Conservation (phyloP, 768 basidiomycete species). For the Boletus subcaerulescens region DNA sequence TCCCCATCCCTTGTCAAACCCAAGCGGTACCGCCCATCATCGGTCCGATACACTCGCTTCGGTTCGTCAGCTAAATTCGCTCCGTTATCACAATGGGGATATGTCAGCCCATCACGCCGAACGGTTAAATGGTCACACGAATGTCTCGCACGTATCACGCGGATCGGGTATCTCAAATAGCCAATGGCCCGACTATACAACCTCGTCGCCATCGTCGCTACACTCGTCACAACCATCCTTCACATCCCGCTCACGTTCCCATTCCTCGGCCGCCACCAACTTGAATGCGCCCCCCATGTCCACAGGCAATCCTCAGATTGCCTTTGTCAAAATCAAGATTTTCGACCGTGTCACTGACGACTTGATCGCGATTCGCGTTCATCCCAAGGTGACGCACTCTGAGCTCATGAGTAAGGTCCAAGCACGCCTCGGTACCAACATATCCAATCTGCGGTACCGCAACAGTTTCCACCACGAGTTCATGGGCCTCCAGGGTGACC, state of each 20-base stretch:
- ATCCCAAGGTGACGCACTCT: slow-evolving; percentile 80
- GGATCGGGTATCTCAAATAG: slow-evolving; percentile 27
- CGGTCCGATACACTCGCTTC: slow-evolving; percentile 51
- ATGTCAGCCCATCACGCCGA: slow-evolving; percentile 35
- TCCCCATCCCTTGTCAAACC: slow-evolving; percentile 37
- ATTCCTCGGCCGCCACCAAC: slow-evolving; percentile 47
- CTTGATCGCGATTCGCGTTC: slow-evolving; percentile 94
- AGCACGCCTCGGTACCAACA: slow-evolving; percentile 75
- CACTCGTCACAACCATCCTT: slow-evolving; percentile 53
- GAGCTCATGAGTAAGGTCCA: slow-evolving; percentile 93
- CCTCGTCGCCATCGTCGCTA: slow-evolving; percentile 47
- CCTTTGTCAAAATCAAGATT: slow-evolving; percentile 98
- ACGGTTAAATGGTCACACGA: slow-evolving; percentile 26
- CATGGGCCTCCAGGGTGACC: slow-evolving; percentile 60
- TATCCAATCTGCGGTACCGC: slow-evolving; percentile 69
- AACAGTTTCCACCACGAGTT: slow-evolving; percentile 66
- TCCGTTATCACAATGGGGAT: slow-evolving; percentile 22
- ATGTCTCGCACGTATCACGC: slow-evolving; percentile 27
- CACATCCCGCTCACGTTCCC: slow-evolving; percentile 54
- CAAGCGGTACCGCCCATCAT: slow-evolving; percentile 35
- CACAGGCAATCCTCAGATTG: slow-evolving; percentile 71
- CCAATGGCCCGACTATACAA: slow-evolving; percentile 27
- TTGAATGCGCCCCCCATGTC: slow-evolving; percentile 72
- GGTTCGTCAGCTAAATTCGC: slow-evolving; percentile 24
- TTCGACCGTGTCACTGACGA: slow-evolving; percentile 93